Evolutionary conservation across 192 early-diverging fungal species (phyloP).

Genomic region (Umbelopsis ramanniana): DNA sequence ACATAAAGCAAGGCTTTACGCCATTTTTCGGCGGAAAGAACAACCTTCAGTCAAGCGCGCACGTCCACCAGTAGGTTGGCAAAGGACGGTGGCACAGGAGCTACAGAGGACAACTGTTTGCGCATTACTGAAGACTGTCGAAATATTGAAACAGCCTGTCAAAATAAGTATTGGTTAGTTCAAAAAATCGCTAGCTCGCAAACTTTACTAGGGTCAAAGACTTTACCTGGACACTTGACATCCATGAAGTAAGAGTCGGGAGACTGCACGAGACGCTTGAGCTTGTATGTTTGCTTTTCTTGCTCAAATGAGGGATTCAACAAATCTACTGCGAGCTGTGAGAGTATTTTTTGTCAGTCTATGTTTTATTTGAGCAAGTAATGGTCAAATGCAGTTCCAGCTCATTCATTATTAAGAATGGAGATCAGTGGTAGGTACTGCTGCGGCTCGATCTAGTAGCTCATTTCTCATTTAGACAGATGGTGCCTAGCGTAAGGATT

Average conservation of each 20-base stretch:
- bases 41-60: conserved; percentile 90
- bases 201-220: background rate
- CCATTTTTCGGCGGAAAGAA: conserved; percentile 37
- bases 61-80: conserved; percentile 98
- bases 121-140: conserved; percentile 99
- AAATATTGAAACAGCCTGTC: conserved; percentile 90
- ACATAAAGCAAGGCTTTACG: background rate
- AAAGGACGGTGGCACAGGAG: conserved; percentile 95
- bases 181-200: background rate
- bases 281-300: conserved; percentile 72
- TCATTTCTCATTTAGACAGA: too few species aligned
- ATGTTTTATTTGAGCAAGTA: background rate
- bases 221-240: conserved; percentile 87
- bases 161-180: background rate
- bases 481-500: too few species aligned
- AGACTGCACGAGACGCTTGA: conserved; percentile 63
- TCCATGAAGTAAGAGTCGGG: conserved; percentile 99
- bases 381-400: background rate
- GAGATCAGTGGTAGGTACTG: too few species aligned
- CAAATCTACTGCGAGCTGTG: conserved; percentile 88
- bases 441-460: too few species aligned
- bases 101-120: conserved; percentile 98
- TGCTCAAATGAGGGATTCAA: conserved; percentile 83
- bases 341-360: background rate
- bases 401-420: background rate